phyloP scores from a whole-genome alignment of 805 yeast species.

The Saccharomyces cerevisiae region DNA sequence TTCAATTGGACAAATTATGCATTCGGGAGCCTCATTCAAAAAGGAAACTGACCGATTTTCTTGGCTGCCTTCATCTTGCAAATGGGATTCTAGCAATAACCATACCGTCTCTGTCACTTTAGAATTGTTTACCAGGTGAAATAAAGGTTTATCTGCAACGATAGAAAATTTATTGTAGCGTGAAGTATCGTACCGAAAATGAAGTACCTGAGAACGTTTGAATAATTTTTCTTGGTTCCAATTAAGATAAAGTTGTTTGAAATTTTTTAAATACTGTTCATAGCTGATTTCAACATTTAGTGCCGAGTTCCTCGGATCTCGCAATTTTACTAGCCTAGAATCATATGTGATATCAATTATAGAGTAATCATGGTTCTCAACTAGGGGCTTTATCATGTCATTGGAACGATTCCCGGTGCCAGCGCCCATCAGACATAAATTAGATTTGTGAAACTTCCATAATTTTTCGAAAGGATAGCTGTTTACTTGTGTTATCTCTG shows the following conservation, averaged over 20 bases:
- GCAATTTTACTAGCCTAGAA: slow-evolving; percentile 23
- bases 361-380: slow-evolving; percentile 65
- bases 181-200: slow-evolving; percentile 26
- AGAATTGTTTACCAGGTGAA: slow-evolving; percentile 31
- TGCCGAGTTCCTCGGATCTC: slow-evolving; percentile 36
- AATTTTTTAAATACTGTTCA: slow-evolving; percentile 32
- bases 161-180: slow-evolving; percentile 10
- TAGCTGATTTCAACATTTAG: slow-evolving; percentile 3
- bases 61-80: slow-evolving; percentile 18
- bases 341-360: slow-evolving; percentile 34
- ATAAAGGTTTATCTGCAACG: slow-evolving; percentile 37
- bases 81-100: slow-evolving; percentile 45
- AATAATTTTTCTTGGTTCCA: slow-evolving; percentile 44
- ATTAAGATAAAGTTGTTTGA: slow-evolving; percentile 51
- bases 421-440: slow-evolving; percentile 43
- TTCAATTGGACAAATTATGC: slow-evolving; percentile 7
- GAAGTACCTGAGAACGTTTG: slow-evolving; percentile 12
- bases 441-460: slow-evolving; percentile 11
- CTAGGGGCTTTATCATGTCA: slow-evolving; percentile 30
- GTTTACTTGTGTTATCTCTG: slow-evolving; percentile 42
- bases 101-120: slow-evolving; percentile 31
- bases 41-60: slow-evolving; percentile 7
- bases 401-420: slow-evolving; percentile 51
- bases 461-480: slow-evolving; percentile 28
- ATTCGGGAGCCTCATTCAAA: slow-evolving; percentile 14